Evolutionary conservation across 371 early-diverging fungal genomes (phyloP), one percentile per base, ranked within the genome.

Genomic region (Apophysomyces variabilis): DNA sequence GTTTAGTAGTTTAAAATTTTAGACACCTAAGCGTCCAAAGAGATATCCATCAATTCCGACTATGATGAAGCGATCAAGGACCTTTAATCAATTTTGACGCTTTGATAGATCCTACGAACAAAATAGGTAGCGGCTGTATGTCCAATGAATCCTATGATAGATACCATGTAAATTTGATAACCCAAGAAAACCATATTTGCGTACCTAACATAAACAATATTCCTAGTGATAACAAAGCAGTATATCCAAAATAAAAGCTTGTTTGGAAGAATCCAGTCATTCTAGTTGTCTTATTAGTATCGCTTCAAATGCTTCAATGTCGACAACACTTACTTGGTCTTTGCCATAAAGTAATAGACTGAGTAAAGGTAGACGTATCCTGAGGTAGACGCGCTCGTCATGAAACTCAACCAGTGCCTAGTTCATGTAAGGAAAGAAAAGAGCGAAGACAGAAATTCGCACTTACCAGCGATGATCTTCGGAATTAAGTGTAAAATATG

Each of bases 211-310:
- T 87, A 62, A 86, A 75, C 61, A 89, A 89, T 70, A 91, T 76
- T 36, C 85, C 85, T 68, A 91, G 77, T 21, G 92, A 87, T 32
- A 85, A 74, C 43, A 93, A 69, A 1, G 80, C 88, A 3, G 91
- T 90, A 70, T 94, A 91, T 38, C 92, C 93, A 84, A 94, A 94
- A 70, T 92, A 94, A 72, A 89, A 94, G 36, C 85, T 85, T 7
- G 88, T 87, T 66, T 94, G 93, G 73, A 94, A 92, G 54, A 89
- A 64, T 12, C 94, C 94, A 59, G 89, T 85, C 94, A 94, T 94
- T 70, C 92, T 91, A 70, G 18, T 12, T 7, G 44, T 44, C 8
- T 26, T 43, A 21, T 11, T 12, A 13, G 16, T 47, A 26, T 57
- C 5, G 21, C 21, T 50, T 21, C 8, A 18, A 8, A 11, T 7